Evolutionary conservation across 2,329 filamentous ascomycete genomes (phyloP).

Genomic region (Pseudogymnoascus destructans): DNA sequence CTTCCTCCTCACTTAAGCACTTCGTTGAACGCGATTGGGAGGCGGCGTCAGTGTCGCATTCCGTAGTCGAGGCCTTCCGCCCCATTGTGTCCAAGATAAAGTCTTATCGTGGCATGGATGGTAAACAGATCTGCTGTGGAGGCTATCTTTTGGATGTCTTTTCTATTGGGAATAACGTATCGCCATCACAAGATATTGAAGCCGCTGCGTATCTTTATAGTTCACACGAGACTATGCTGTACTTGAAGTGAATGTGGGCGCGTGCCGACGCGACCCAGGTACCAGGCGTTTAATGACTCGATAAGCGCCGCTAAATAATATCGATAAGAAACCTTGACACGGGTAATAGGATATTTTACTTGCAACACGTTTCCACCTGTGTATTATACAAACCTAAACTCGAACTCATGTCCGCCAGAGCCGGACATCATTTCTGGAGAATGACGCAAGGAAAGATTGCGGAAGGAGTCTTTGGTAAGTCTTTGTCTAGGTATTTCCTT

Average conservation of each 20-base stretch:
- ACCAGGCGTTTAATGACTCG: neutral
- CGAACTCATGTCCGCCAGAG: slow-evolving; percentile 16
- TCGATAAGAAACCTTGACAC: slow-evolving; percentile 7
- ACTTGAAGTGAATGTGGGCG: neutral
- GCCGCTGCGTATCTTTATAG: neutral
- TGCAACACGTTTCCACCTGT: neutral
- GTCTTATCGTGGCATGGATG: neutral
- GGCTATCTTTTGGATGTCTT: neutral
- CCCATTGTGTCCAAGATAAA: neutral
- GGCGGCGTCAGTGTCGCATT: slow-evolving; percentile 29
- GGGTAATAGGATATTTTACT: slow-evolving; percentile 3
- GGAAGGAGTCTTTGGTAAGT: slow-evolving; percentile 50
- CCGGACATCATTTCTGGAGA: slow-evolving; percentile 17
- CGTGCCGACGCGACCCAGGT: slow-evolving; percentile 4
- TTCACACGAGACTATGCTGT: neutral
- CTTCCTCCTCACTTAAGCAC: slow-evolving; percentile 17
- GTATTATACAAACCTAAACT: neutral
- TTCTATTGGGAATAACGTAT: neutral
- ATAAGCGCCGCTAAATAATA: slow-evolving; percentile 7
- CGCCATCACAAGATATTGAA: neutral
- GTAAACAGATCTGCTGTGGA: neutral
- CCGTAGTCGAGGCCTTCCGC: neutral
- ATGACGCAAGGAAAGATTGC: slow-evolving; percentile 33
- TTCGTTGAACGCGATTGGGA: slow-evolving; percentile 22
- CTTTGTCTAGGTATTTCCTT: neutral